Conservation (phyloP, 2,329 filamentous ascomycete species). For the Aspergillus chevalieri region DNA sequence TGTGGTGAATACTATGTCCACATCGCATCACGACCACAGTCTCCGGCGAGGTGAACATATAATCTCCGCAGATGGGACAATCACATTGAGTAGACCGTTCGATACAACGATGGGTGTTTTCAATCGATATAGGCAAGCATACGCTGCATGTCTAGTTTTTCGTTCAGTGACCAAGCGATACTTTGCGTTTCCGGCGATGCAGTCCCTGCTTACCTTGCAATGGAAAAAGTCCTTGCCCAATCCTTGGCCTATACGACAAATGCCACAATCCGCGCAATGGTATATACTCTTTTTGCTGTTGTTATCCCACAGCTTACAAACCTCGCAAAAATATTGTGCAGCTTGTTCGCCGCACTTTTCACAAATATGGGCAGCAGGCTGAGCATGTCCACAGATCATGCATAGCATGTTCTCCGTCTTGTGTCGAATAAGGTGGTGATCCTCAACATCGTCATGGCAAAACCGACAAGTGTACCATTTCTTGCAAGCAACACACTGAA, state of each 20-base stretch:
- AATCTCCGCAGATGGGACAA: slow-evolving; percentile 93
- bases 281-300: slow-evolving; percentile 87
- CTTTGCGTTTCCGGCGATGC: not conserved
- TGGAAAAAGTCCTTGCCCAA: slow-evolving; percentile 96
- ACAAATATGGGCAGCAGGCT: slow-evolving; percentile 74
- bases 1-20: slow-evolving; percentile 89
- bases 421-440: slow-evolving; percentile 70
- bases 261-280: slow-evolving; percentile 92
- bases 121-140: slow-evolving; percentile 84
- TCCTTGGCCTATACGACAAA: slow-evolving; percentile 84
- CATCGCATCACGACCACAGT: slow-evolving; percentile 92
- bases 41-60: slow-evolving; percentile 86
- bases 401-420: slow-evolving; percentile 95
- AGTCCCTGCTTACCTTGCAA: slow-evolving; percentile 66
- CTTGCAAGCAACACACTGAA: slow-evolving; percentile 84
- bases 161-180: not conserved
- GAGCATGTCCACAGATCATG: slow-evolving; percentile 85
- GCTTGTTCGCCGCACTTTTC: slow-evolving; percentile 67
- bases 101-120: slow-evolving; percentile 83
- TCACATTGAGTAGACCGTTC: slow-evolving; percentile 91
- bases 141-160: slow-evolving; percentile 72
- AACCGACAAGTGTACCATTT: slow-evolving; percentile 93
- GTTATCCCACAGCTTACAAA: slow-evolving; percentile 97
- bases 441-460: slow-evolving; percentile 80
- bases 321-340: slow-evolving; percentile 85